Evolutionary conservation across 2,329 filamentous ascomycete species (phyloP).

Genomic region (Alternaria arborescens): DNA sequence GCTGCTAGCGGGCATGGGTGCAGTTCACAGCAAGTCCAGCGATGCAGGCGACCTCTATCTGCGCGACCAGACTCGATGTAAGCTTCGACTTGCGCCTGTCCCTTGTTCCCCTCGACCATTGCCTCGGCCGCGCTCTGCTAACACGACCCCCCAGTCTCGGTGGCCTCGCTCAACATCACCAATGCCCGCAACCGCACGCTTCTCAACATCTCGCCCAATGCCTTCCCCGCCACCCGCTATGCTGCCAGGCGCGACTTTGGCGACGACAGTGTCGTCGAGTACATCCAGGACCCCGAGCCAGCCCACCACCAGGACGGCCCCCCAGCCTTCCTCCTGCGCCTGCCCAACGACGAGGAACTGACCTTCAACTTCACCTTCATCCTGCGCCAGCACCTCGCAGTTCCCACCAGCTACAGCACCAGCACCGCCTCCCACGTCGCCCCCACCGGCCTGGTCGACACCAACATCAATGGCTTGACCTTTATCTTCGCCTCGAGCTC

Average conservation of each 20-base stretch:
- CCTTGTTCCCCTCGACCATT: neutral
- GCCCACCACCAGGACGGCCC: constrained; percentile 43
- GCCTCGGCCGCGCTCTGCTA: constrained; percentile 20
- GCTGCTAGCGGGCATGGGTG: constrained; percentile 73
- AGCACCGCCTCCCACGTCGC: constrained; percentile 60
- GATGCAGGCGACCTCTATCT: constrained; percentile 83
- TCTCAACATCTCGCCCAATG: constrained; percentile 82
- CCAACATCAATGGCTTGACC: constrained; percentile 85
- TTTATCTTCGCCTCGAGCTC: constrained; percentile 88
- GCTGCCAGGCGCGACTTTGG: constrained; percentile 74
- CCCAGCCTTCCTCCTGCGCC: constrained; percentile 83
- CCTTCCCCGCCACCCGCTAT: constrained; percentile 83
- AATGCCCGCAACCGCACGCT: constrained; percentile 81
- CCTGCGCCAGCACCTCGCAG: constrained; percentile 65
- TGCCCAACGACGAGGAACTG: constrained; percentile 90
- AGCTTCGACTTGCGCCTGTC: constrained; percentile 40
- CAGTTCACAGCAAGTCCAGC: constrained; percentile 83
- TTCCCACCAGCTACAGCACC: constrained; percentile 49
- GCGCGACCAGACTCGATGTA: constrained; percentile 91
- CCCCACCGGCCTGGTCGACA: constrained; percentile 63
- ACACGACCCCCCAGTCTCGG: constrained; percentile 70
- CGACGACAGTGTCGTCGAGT: constrained; percentile 83
- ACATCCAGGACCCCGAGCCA: constrained; percentile 88
- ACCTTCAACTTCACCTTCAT: constrained; percentile 93
- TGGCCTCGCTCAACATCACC: constrained; percentile 82